Conservation (phyloP, 352 stramenopile species). For the Globisporangium recalcitrans region DNA sequence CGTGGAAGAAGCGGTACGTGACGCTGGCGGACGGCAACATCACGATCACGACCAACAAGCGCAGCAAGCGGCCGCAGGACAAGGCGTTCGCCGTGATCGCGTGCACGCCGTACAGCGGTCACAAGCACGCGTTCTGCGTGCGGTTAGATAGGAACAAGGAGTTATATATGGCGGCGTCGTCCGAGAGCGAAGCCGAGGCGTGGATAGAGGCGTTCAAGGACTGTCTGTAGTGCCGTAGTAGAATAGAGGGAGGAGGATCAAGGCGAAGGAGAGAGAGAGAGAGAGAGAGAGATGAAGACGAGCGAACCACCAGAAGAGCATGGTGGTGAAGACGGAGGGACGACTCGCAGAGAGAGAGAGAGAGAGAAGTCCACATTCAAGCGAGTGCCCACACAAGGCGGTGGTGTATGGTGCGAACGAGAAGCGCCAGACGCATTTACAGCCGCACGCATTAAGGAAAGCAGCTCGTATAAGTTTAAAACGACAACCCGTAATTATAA, state of each 20-base stretch:
- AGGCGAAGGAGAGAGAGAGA: neutral
- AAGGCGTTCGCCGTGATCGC: constrained; percentile 46
- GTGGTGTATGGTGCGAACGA: neutral
- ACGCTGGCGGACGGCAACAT: constrained; percentile 41
- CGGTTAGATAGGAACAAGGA: constrained; percentile 52
- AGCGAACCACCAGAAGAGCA: too few relatives aligned
- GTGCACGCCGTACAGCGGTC: constrained; percentile 33
- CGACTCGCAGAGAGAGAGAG: neutral
- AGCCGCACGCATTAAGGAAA: too few relatives aligned
- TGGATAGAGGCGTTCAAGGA: constrained; percentile 54
- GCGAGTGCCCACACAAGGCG: too few relatives aligned
- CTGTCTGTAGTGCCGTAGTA: constrained; percentile 13
- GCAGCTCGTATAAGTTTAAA: constrained; percentile 1
- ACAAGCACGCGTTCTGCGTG: constrained; percentile 40
- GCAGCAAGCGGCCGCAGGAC: constrained; percentile 29
- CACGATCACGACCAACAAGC: constrained; percentile 27
- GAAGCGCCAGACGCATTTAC: neutral
- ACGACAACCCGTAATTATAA: constrained; percentile 9
- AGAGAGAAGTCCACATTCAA: neutral
- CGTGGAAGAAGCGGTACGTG: constrained; percentile 58
- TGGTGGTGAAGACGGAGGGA: neutral
- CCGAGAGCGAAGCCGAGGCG: constrained; percentile 37
- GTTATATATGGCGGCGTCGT: constrained; percentile 38
- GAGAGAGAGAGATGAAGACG: neutral
- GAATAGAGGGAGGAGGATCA: neutral